Conservation (phyloP, 2,329 filamentous ascomycete genomes). For the Thyridium curvatum region DNA sequence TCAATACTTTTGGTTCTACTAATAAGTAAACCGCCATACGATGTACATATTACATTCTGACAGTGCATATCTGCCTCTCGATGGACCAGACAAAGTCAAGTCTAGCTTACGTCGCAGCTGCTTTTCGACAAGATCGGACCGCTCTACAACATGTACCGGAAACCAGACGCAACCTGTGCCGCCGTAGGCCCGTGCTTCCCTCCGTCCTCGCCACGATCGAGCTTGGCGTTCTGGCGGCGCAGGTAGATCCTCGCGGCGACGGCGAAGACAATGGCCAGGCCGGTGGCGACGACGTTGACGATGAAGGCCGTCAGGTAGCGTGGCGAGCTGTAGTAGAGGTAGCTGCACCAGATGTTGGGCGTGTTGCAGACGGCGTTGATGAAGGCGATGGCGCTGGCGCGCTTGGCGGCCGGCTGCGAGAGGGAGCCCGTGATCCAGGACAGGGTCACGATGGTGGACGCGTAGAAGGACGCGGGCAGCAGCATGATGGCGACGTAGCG, state of each 20-base stretch:
- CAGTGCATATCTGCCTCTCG: no score
- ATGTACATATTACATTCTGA: no score
- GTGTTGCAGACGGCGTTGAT: slow-evolving; percentile 21
- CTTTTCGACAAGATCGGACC: no score
- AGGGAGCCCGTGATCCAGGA: slow-evolving; percentile 20
- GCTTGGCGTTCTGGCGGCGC: slow-evolving; percentile 16
- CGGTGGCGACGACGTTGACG: slow-evolving; percentile 18
- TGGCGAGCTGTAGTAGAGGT: slow-evolving; percentile 17
- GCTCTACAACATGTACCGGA: slow-evolving; percentile 12
- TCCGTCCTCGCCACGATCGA: slow-evolving; percentile 16
- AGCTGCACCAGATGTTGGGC: slow-evolving; percentile 19
- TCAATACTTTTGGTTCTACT: no score
- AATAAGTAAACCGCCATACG: no score
- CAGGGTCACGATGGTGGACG: slow-evolving; percentile 16
- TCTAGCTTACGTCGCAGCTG: no score
- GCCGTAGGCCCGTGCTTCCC: slow-evolving; percentile 19
- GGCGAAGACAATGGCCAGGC: slow-evolving; percentile 18
- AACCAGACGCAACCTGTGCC: slow-evolving; percentile 17
- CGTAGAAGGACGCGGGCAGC: slow-evolving; percentile 17
- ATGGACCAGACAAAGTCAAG: no score
- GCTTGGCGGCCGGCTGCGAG: slow-evolving; percentile 15
- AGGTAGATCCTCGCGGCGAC: slow-evolving; percentile 17
- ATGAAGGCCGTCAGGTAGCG: slow-evolving; percentile 18
- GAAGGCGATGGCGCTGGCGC: slow-evolving; percentile 18
- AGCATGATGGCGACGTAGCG: slow-evolving; percentile 25